A percentile compares a stretch with the other conserved stretches of the same genome.
phyloP scores from a whole-genome alignment of 2,329 filamentous ascomycete genomes.

The Trichophyton verrucosum region DNA sequence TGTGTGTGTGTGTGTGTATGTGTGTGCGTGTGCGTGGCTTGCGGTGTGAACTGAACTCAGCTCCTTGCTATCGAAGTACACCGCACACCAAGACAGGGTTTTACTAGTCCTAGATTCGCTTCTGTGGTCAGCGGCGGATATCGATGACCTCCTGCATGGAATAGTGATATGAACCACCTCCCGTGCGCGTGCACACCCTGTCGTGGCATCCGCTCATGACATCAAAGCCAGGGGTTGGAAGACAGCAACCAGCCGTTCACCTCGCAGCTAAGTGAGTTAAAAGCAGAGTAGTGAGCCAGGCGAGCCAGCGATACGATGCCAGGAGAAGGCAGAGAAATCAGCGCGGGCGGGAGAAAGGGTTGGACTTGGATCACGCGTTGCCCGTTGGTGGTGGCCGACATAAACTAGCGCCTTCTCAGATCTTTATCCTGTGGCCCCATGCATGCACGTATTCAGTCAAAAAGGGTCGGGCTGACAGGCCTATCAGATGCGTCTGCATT shows the following conservation, averaged over 20 bases:
- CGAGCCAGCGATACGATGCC: background rate
- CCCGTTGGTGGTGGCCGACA: constrained; percentile 1
- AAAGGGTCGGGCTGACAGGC: background rate
- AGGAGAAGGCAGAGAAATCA: background rate
- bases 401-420: background rate
- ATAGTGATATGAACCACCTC: background rate
- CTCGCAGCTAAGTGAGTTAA: background rate
- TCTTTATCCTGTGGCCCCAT: constrained; percentile 3
- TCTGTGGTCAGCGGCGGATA: background rate
- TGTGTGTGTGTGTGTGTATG: background rate
- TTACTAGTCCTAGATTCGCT: background rate
- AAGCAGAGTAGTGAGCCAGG: too few relatives aligned
- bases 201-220: background rate
- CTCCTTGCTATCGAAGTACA: background rate
- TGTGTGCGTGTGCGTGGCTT: background rate
- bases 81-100: background rate
- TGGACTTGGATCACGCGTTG: background rate
- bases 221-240: background rate
- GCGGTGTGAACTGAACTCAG: background rate
- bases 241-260: background rate
- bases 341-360: background rate
- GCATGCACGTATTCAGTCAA: background rate
- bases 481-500: background rate
- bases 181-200: background rate
- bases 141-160: background rate